Conservation (phyloP, 768 basidiomycete genomes). For the Auricularia heimuer region DNA sequence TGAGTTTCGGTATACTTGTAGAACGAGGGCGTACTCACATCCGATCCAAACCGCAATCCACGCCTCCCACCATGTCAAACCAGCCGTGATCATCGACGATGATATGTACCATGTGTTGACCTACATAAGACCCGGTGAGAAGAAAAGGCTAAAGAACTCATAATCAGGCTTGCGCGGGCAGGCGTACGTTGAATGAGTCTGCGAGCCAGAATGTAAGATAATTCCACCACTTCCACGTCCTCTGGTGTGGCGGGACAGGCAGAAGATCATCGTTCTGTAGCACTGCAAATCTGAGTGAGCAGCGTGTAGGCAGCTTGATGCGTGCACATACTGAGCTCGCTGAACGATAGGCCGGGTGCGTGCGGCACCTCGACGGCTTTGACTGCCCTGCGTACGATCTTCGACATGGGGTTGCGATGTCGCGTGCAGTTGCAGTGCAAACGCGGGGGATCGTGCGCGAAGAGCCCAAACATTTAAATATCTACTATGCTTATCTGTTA, state of each 20-base stretch:
- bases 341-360: slow-evolving; percentile 14
- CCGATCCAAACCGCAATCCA: slow-evolving; percentile 70
- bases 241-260: slow-evolving; percentile 53
- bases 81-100: slow-evolving; percentile 62
- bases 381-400: background rate
- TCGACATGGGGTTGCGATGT: background rate
- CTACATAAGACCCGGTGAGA: background rate
- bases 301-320: background rate
- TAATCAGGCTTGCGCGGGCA: no score
- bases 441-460: background rate
- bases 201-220: slow-evolving; percentile 72
- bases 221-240: slow-evolving; percentile 57
- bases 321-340: slow-evolving; percentile 13
- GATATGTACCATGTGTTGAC: slow-evolving; percentile 62
- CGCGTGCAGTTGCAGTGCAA: background rate
- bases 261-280: slow-evolving; percentile 58
- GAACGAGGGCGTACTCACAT: slow-evolving; percentile 11
- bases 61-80: slow-evolving; percentile 77
- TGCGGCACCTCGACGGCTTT: slow-evolving; percentile 14
- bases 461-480: background rate
- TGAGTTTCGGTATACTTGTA: slow-evolving; percentile 11
- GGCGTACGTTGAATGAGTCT: slow-evolving; percentile 58
- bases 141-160: background rate
- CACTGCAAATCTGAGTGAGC: slow-evolving; percentile 5
- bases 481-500: background rate